These are phyloP conservation scores for Chytridium lagenaria DNA, from an alignment of 371 early-diverging fungal genomes.

Conservation along the genomic window DNA sequence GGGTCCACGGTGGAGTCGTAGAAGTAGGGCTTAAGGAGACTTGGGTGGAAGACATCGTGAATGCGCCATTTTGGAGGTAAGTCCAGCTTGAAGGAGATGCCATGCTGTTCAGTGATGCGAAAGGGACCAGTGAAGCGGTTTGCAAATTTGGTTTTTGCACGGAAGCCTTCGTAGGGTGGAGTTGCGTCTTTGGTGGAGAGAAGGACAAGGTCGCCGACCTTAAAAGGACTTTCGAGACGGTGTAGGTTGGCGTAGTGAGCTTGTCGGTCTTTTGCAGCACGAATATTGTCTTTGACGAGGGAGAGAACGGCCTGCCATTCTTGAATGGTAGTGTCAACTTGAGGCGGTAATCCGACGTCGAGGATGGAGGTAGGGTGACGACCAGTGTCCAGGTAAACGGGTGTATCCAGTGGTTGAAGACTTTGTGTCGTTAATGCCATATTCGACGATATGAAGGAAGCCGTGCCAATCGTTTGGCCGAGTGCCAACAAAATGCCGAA, in stretches of 20 bases:
- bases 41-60: slow-evolving; percentile 29
- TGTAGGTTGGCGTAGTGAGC: slow-evolving; percentile 21
- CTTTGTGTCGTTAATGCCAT: slow-evolving; percentile 33
- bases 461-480: slow-evolving; percentile 32
- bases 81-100: slow-evolving; percentile 24
- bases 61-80: slow-evolving; percentile 21
- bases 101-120: slow-evolving; percentile 16
- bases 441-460: slow-evolving; percentile 27
- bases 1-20: slow-evolving; percentile 10
- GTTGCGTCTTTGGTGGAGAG: slow-evolving; percentile 19
- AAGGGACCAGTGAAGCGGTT: slow-evolving; percentile 26
- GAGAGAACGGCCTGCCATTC: slow-evolving; percentile 11
- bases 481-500: slow-evolving; percentile 23
- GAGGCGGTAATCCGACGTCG: slow-evolving; percentile 15
- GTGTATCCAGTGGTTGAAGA: slow-evolving; percentile 32
- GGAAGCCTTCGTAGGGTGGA: slow-evolving; percentile 13
- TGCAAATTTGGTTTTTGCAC: slow-evolving; percentile 23
- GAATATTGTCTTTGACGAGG: slow-evolving; percentile 21
- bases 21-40: slow-evolving; percentile 12
- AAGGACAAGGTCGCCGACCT: slow-evolving; percentile 30
- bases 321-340: neutral
- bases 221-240: slow-evolving; percentile 16
- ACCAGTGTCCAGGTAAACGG: slow-evolving; percentile 31
- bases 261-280: slow-evolving; percentile 23
- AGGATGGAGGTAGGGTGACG: slow-evolving; percentile 27